A percentile compares a stretch with the other conserved stretches of the same genome.
Evolutionary conservation across 2,329 filamentous ascomycete species (phyloP).

Genomic region (Ilyonectria sp.): DNA sequence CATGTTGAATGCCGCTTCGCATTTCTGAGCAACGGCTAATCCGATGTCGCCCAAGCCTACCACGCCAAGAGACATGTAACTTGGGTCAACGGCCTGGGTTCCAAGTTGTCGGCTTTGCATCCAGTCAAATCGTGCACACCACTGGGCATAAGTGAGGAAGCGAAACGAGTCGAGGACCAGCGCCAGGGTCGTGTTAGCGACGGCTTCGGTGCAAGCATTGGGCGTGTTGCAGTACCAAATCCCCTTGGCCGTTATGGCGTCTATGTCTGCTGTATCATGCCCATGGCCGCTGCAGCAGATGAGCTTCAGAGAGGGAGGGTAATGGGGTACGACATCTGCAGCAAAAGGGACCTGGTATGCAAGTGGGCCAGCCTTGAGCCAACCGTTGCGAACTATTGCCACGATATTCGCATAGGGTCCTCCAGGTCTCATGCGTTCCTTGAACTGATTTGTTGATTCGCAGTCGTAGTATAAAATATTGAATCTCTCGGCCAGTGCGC

Average conservation of each 20-base stretch:
- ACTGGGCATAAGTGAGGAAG: constrained; percentile 26
- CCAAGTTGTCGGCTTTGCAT: constrained; percentile 26
- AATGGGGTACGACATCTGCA: constrained; percentile 31
- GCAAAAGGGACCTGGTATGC: constrained; percentile 32
- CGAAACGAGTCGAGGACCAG: constrained; percentile 29
- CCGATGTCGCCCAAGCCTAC: constrained; percentile 31
- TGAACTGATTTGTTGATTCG: constrained; percentile 33
- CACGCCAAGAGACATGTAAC: constrained; percentile 17
- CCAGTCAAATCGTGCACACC: constrained; percentile 31
- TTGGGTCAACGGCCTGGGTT: constrained; percentile 23
- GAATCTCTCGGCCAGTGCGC: constrained; percentile 24
- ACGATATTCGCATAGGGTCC: constrained; percentile 34
- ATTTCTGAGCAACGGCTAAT: constrained; percentile 25
- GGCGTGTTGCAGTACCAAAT: constrained; percentile 34
- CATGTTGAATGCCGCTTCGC: constrained; percentile 28
- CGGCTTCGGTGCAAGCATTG: constrained; percentile 30
- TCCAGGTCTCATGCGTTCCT: constrained; percentile 30
- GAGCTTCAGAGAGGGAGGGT: constrained; percentile 33
- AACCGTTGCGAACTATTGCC: constrained; percentile 34
- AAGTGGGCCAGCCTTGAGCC: constrained; percentile 37
- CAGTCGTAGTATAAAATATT: constrained; percentile 36
- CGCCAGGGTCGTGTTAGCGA: constrained; percentile 25
- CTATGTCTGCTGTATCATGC: constrained; percentile 27
- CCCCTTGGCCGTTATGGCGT: constrained; percentile 26
- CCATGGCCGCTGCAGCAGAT: constrained; percentile 38